These are phyloP conservation scores for Centrapalus pauciflorus DNA, from an alignment of 129 eudicot species.

Conservation along the genomic window DNA sequence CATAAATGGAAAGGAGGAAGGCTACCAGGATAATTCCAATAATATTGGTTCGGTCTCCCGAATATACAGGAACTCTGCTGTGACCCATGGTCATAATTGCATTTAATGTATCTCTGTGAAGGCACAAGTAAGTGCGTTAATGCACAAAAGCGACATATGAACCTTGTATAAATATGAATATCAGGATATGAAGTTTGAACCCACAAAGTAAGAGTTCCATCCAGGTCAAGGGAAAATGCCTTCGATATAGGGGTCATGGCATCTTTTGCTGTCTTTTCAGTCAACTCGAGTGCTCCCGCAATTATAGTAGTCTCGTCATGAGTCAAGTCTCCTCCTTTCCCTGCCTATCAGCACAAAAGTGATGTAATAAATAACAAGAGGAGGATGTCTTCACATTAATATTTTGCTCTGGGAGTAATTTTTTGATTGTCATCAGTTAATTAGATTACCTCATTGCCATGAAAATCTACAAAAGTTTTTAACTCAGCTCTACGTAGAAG, in stretches of 20 bases:
- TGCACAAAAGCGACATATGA: neutral
- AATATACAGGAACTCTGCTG: conserved; percentile 94
- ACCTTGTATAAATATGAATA: conserved; percentile 1
- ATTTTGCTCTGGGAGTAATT: neutral
- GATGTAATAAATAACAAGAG: neutral
- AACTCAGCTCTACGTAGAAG: conserved; percentile 91
- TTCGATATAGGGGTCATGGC: conserved; percentile 98
- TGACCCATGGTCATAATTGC: conserved; percentile 96
- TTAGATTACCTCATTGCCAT: conserved; percentile 86
- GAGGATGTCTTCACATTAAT: neutral
- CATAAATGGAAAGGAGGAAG: neutral
- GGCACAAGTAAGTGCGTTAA: conserved; percentile 11
- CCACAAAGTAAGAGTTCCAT: conserved; percentile 95
- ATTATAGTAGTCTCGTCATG: conserved; percentile 98
- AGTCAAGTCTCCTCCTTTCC: conserved; percentile 97
- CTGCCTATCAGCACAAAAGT: conserved; percentile 58
- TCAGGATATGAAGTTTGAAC: conserved; percentile 40
- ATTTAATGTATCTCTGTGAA: conserved; percentile 88
- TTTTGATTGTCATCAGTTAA: neutral
- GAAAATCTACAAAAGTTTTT: conserved; percentile 94
- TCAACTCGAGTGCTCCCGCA: conserved; percentile 93
- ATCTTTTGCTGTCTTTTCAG: conserved; percentile 93
- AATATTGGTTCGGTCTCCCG: conserved; percentile 59
- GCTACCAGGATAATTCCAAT: conserved; percentile 88
- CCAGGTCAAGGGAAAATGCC: conserved; percentile 98